phyloP scores from a whole-genome alignment of 345 rosid genomes.

The Eutrema yunnanense region DNA sequence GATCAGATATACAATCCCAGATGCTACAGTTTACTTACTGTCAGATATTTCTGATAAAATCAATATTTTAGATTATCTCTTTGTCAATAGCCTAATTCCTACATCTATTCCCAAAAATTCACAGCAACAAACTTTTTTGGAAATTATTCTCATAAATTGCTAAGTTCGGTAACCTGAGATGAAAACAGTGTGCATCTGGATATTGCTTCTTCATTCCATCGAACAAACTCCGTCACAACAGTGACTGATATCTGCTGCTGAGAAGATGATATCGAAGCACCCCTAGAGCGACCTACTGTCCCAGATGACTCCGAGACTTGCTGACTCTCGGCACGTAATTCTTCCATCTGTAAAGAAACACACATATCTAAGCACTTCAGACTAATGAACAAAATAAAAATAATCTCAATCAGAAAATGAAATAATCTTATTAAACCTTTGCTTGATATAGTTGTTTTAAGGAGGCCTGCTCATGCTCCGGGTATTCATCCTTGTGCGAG shows the following conservation, averaged over 20 bases:
- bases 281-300: constrained; percentile 88
- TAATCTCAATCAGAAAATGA: constrained; percentile 8
- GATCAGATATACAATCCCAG: constrained; percentile 11
- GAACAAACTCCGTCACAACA: constrained; percentile 94
- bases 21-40: neutral
- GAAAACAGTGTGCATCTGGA: constrained; percentile 89
- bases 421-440: constrained; percentile 46
- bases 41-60: neutral
- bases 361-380: neutral
- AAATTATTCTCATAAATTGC: neutral
- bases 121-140: constrained; percentile 3
- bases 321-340: constrained; percentile 77
- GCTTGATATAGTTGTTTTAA: constrained; percentile 82
- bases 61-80: neutral
- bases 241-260: constrained; percentile 93
- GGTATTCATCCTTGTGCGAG: constrained; percentile 91
- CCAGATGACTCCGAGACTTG: constrained; percentile 72
- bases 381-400: neutral
- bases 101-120: neutral
- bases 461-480: constrained; percentile 92
- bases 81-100: constrained; percentile 1
- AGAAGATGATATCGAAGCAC: constrained; percentile 75
- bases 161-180: constrained; percentile 56
- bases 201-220: constrained; percentile 99
- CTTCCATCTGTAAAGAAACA: constrained; percentile 70